Base-by-base conservation (phyloP, 345 rosid genomes). In the Acer negundo region DNA sequence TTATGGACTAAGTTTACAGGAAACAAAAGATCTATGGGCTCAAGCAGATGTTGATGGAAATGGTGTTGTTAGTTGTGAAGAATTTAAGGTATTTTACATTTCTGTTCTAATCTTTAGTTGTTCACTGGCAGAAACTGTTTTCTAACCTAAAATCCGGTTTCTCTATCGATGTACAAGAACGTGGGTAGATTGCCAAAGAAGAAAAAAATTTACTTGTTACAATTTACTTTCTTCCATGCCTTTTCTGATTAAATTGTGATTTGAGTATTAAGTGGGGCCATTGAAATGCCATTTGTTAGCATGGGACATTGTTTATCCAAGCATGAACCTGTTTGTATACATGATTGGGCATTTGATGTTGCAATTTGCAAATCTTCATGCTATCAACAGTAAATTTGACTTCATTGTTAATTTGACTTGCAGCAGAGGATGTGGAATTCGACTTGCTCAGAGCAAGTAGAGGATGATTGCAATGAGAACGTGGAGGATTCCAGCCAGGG, bases 11-110 rank as follows among this genome's bases (percentile, higher is more conserved):
- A 83, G 88, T 87, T 88, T 78, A 84, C 83, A 86, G 82, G 89
- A 92, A 62, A 87, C 86, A 13, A 78, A 86, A 76, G 92, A 89
- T 73, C 84, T 90, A 9, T 92, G 97, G 94, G 68, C 66, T 56
- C 89, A 86, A 86, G 93, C 86, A 63, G 91, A 92, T 63, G 42
- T 76, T 55, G 87, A 83, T 79, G 90, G 89, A 81, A 83, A 90
- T 81, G 94, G 92, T 70, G 80, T 90, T 77, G 81, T 90, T 61
- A 89, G 85, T 76, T 84, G 79, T 75, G 89, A 87, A 81, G 88
- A 92, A 82, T 88, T 90, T 69, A 86, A 88, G 92, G 97, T 90
- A 17, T 13, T 73, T 46, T 63, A 59, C 72, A 13, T 28, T 24
- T 62, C 58, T 74, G 23, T 63, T 9, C 59, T 24, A 10, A 46